phyloP scores from a whole-genome alignment of 306 rosid species.

The Prunus persica region Prunus_persica_NCBIv2 NC_034014.1:8563501-8564000 shows the following conservation, averaged over 20 bases:
- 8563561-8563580: not conserved
- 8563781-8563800: constrained; percentile 96
- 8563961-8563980: not conserved
- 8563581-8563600: not conserved
- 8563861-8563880: not conserved
- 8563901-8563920: not conserved
- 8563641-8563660: not conserved
- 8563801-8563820: constrained; percentile 65
- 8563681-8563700: not conserved
- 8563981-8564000: not conserved
- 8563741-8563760: not conserved
- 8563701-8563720: not conserved
- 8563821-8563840: constrained; percentile 74
- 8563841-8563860: constrained; percentile 64
- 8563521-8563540: not conserved
- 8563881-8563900: constrained; percentile 1
- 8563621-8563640: not conserved
- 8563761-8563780: constrained; percentile 46
- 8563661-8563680: not conserved
- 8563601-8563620: not conserved
- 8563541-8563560: not conserved
- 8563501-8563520: not conserved
- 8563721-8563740: not conserved
- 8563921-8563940: constrained; percentile 11
- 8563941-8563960: not conserved